phyloP scores from a whole-genome alignment of 2,329 filamentous ascomycete genomes.

The Ceratocystis destructans region DNA sequence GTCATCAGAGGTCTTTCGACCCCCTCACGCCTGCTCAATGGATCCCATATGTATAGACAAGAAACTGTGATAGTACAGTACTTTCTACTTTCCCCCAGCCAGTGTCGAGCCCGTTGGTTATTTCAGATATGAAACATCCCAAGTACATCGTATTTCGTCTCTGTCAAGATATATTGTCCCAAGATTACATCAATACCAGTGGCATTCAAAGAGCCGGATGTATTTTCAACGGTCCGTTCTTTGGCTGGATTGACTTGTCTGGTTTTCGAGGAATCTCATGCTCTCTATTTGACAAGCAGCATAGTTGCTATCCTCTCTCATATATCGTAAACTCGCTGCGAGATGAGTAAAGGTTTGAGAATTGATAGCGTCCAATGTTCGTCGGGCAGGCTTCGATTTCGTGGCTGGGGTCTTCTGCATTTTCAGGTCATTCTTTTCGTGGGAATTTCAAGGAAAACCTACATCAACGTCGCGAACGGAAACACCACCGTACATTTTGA shows the following conservation, averaged over 20 bases:
- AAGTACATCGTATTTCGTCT: not conserved
- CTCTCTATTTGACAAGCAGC: no score
- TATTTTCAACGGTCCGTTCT: not conserved
- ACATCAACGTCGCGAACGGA: conserved; percentile 77
- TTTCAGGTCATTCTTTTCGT: conserved; percentile 20
- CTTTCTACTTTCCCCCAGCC: not conserved
- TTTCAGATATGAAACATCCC: conserved; percentile 20
- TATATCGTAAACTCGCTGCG: not conserved
- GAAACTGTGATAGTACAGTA: not conserved
- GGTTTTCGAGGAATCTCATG: no score
- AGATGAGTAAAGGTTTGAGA: not conserved
- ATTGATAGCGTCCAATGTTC: not conserved
- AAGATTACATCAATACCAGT: not conserved
- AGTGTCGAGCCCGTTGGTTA: conserved; percentile 23
- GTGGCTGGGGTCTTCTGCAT: conserved; percentile 1
- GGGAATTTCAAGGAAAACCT: conserved; percentile 31
- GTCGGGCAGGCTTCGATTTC: conserved; percentile 8
- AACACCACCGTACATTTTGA: conserved; percentile 67
- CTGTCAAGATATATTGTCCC: not conserved
- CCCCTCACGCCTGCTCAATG: conserved; percentile 55
- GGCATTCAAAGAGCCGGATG: not conserved
- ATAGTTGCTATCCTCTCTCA: not conserved
- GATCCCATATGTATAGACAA: conserved; percentile 22
- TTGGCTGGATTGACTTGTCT: not conserved
- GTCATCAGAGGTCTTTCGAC: conserved; percentile 61